phyloP scores from a whole-genome alignment of 192 early-diverging fungal species.

The Bifiguratus adelaidae region DNA sequence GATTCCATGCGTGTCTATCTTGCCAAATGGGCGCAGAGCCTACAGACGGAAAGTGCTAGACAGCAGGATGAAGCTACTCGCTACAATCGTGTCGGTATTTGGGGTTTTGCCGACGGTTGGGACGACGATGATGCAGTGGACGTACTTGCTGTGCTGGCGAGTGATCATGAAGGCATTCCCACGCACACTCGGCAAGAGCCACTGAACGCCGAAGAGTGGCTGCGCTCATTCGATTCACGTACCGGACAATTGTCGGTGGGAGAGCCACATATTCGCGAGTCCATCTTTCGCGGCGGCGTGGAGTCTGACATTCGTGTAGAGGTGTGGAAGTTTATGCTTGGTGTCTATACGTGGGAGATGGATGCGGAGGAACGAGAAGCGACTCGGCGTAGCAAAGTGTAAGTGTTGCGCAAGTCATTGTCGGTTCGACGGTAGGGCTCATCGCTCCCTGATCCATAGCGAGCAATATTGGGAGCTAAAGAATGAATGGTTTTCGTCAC shows the following conservation, averaged over 20 bases:
- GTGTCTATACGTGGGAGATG: slow-evolving; percentile 76
- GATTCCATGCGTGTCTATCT: slow-evolving; percentile 68
- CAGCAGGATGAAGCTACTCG: slow-evolving; percentile 23
- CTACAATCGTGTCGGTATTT: no score
- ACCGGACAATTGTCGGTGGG: slow-evolving; percentile 33
- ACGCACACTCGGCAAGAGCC: slow-evolving; percentile 36
- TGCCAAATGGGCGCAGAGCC: slow-evolving; percentile 65
- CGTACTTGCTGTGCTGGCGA: slow-evolving; percentile 27
- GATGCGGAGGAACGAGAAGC: slow-evolving; percentile 58
- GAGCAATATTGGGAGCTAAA: slow-evolving; percentile 56
- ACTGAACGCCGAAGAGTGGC: slow-evolving; percentile 57
- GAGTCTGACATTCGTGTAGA: slow-evolving; percentile 68
- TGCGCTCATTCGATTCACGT: slow-evolving; percentile 49
- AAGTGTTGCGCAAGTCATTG: slow-evolving; percentile 2
- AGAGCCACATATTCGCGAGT: slow-evolving; percentile 36
- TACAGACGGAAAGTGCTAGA: no score
- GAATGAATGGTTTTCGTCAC: slow-evolving; percentile 50
- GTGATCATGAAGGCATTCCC: not conserved
- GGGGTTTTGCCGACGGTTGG: slow-evolving; percentile 17
- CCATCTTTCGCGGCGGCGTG: slow-evolving; percentile 68
- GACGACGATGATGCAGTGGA: slow-evolving; percentile 30
- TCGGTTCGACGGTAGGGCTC: not conserved
- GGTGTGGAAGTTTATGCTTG: slow-evolving; percentile 86
- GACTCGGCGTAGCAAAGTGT: slow-evolving; percentile 40
- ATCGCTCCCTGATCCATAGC: slow-evolving; percentile 10